phyloP scores from a whole-genome alignment of 148 eudicot species.

The Drosera capensis region DNA sequence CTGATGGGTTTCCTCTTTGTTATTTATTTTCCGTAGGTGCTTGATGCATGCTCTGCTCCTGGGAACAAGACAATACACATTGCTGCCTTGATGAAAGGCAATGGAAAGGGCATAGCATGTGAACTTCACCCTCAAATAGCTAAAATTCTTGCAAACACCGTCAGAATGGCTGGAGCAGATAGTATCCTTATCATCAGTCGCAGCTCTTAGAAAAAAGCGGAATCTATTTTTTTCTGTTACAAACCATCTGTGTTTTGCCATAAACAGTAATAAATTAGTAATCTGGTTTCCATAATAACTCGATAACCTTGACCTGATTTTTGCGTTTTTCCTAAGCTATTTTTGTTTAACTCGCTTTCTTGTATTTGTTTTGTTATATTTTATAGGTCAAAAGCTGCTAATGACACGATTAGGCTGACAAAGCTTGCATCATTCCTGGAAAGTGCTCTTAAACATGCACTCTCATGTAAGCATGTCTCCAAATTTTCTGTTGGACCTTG shows the following conservation, averaged over 20 bases:
- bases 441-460: conserved; percentile 73
- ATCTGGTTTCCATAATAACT: no score
- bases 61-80: conserved; percentile 97
- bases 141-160: conserved; percentile 46
- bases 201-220: no score
- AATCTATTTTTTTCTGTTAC: no score
- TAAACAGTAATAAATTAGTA: no score
- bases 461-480: conserved; percentile 54
- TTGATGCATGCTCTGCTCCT: conserved; percentile 98
- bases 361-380: no score
- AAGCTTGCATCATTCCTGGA: conserved; percentile 81
- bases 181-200: conserved; percentile 99
- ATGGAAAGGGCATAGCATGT: conserved; percentile 81
- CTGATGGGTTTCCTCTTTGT: not conserved
- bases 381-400: conserved; percentile 22
- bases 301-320: no score
- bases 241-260: no score
- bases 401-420: conserved; percentile 33
- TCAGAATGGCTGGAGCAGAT: conserved; percentile 64
- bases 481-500: not conserved
- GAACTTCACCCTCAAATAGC: conserved; percentile 67
- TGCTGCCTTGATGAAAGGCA: conserved; percentile 75
- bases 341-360: no score
- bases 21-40: conserved; percentile 49
- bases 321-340: no score